Evolutionary conservation across 768 basidiomycete species (phyloP).

Genomic region (Tephrocybe sp.): DNA sequence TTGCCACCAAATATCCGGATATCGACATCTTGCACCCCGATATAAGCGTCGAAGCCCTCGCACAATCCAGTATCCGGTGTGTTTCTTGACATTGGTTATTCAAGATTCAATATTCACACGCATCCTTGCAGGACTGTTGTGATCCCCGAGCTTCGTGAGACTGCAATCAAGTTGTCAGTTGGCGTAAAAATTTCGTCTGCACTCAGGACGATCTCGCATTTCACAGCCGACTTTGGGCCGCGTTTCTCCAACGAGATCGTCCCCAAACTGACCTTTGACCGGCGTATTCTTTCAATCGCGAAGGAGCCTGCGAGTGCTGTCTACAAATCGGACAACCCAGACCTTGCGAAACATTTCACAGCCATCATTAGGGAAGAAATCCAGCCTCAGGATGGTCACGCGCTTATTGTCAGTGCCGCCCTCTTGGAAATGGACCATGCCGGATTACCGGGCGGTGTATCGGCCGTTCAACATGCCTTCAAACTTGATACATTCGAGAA

Average conservation of each 20-base stretch:
- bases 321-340: conserved; percentile 40
- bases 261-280: conserved; percentile 46
- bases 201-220: conserved; percentile 59
- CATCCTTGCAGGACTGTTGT: conserved; percentile 40
- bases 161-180: conserved; percentile 52
- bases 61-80: conserved; percentile 57
- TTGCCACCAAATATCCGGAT: conserved; percentile 42
- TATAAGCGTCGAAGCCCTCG: conserved; percentile 40
- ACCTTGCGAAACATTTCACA: conserved; percentile 52
- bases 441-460: conserved; percentile 36
- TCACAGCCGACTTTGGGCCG: conserved; percentile 55
- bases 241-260: conserved; percentile 52
- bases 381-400: conserved; percentile 37
- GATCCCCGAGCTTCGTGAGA: conserved; percentile 41
- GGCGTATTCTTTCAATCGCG: conserved; percentile 41
- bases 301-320: conserved; percentile 51
- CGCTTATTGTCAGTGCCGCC: conserved; percentile 49
- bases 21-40: conserved; percentile 41
- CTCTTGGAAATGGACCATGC: conserved; percentile 53
- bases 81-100: conserved; percentile 11
- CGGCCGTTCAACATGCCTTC: conserved; percentile 48
- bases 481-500: conserved; percentile 47
- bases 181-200: conserved; percentile 60
- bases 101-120: background rate
- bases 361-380: conserved; percentile 48